Base-by-base conservation (phyloP, 2,329 filamentous ascomycete genomes). In the Cladophialophora yegresii region DNA sequence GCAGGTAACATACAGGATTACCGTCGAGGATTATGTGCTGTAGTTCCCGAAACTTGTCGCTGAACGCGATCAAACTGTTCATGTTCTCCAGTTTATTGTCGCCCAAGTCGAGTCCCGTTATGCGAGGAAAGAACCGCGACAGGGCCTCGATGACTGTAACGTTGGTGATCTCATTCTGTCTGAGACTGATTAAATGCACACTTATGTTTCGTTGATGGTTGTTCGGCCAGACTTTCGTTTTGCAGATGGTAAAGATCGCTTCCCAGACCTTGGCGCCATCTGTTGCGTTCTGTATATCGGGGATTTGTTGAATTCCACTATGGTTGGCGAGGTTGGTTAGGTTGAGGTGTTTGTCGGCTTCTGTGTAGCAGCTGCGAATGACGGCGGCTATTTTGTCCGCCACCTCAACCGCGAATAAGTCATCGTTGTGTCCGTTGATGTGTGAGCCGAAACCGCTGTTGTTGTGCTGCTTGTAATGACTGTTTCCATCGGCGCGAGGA, bases 51-150 rank as follows among this genome's bases (percentile, higher is more conserved):
- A 98, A 93, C 61, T 90, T 91, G 73, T 87, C 85, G 65, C 88
- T 88, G 92, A 92, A 97, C 33, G 82, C 84, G 58, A 87, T 84
- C 54, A 99, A 77, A 9, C 85, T 84, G 62, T 87, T 85, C 57
- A 92, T 77, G 58, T 85, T 86, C 64, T 83, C 81, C 71, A 99
- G 86, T 47, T 87, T 85, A 77, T 98, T 98, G 73, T 88, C 86
- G 61, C 91, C 95, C 28, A 98, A 84, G 70, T 97, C 93, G 12
- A 99, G 85, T 70, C 96, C 93, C 74, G 91, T 88, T 65, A 98
- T 81, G 66, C 93, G 89, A 0, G 93, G 92, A 61, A 98, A 90
- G 0, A 90, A 92, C 58, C 86, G 84, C 9, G 91, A 87, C 1
- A 98, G 83, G 0, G 87, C 83, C 58, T 89, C 91, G 57, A 98